phyloP scores from a whole-genome alignment of 306 rosid species.

The Myrica gale region DNA sequence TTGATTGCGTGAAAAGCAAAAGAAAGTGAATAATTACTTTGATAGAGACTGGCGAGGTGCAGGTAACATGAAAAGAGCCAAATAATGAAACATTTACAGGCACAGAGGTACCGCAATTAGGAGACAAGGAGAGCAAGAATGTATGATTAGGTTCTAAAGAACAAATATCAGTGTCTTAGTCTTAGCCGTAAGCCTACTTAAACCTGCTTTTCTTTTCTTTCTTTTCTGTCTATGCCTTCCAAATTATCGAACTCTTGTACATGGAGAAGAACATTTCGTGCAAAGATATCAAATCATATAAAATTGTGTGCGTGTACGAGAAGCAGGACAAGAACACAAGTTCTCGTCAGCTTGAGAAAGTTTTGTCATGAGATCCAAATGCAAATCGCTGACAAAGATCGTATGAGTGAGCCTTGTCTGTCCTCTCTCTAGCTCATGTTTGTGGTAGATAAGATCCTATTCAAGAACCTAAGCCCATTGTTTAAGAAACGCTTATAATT shows the following conservation, averaged over 20 bases:
- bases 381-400: conserved; percentile 43
- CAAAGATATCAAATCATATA: conserved; percentile 35
- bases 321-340: conserved; percentile 32
- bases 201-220: conserved; percentile 11
- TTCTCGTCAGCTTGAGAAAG: conserved; percentile 30
- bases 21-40: conserved; percentile 18
- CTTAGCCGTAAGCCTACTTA: conserved; percentile 34
- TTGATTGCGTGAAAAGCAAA: conserved; percentile 31
- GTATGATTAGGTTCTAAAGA: conserved; percentile 22
- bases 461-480: not conserved
- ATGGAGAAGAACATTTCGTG: conserved; percentile 24
- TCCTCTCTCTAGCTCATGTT: conserved; percentile 6
- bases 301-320: conserved; percentile 29
- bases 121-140: conserved; percentile 29
- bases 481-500: not conserved
- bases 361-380: conserved; percentile 34
- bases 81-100: conserved; percentile 27
- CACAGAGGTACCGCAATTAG: conserved; percentile 32
- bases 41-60: conserved; percentile 14
- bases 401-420: conserved; percentile 25
- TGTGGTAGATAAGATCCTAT: not conserved
- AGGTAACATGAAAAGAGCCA: conserved; percentile 36
- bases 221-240: conserved; percentile 28
- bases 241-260: conserved; percentile 1
- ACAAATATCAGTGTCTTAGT: conserved; percentile 19